Percentiles rank a stretch among this genome's conserved stretches.
phyloP scores from a whole-genome alignment of 2,329 filamentous ascomycete species.

The Hypoxylon sp. region DNA sequence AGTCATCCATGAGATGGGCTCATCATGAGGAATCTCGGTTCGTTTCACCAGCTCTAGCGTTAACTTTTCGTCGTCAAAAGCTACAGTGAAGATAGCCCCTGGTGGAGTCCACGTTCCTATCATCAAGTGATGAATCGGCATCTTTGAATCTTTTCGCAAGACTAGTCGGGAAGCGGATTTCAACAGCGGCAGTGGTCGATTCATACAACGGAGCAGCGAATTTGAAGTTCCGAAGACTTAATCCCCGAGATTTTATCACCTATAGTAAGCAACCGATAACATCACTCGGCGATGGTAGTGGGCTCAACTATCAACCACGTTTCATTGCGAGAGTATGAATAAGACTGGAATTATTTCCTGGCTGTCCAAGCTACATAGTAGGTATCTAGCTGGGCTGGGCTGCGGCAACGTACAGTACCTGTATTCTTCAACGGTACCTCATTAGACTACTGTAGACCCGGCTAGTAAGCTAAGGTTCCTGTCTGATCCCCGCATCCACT shows the following conservation, averaged over 20 bases:
- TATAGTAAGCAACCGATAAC: conserved; percentile 1
- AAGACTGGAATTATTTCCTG: conserved; percentile 12
- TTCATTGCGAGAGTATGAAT: conserved; percentile 5
- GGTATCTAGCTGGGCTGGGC: background rate
- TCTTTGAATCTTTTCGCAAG: conserved; percentile 60
- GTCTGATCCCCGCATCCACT: conserved; percentile 32
- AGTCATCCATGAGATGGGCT: conserved; percentile 95
- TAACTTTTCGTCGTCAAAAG: conserved; percentile 86
- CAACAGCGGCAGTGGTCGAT: conserved; percentile 5
- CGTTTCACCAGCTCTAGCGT: conserved; percentile 83
- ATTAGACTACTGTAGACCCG: background rate
- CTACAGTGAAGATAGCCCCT: conserved; percentile 89
- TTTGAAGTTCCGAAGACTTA: conserved; percentile 4
- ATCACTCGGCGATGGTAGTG: conserved; percentile 2
- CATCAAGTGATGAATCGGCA: conserved; percentile 90
- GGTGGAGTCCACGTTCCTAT: conserved; percentile 92
- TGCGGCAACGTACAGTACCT: background rate
- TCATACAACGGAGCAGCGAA: background rate
- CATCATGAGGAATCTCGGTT: conserved; percentile 84
- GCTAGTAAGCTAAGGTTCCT: conserved; percentile 27
- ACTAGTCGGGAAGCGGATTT: conserved; percentile 13
- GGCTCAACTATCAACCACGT: conserved; percentile 7
- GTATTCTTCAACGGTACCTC: conserved; percentile 9
- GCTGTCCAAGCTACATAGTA: conserved; percentile 11
- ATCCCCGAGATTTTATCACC: conserved; percentile 6